Conservation (phyloP, 306 rosid genomes). For the Inga oerstediana region DNA sequence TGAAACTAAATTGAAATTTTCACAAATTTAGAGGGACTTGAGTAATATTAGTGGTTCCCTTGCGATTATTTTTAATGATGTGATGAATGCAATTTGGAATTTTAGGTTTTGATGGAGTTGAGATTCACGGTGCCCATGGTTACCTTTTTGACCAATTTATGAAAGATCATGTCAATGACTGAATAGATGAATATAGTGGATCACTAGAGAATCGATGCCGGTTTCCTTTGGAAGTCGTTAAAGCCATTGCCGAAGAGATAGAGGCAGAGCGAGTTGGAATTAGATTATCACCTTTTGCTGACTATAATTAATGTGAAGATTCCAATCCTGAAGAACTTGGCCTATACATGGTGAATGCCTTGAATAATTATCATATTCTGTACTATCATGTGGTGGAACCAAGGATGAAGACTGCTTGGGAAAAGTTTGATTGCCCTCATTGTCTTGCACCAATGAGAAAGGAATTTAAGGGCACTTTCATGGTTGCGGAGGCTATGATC, state of each 20-base stretch:
- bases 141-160: conserved; percentile 68
- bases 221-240: conserved; percentile 59
- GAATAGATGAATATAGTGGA: conserved; percentile 76
- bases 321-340: conserved; percentile 60
- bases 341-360: conserved; percentile 49
- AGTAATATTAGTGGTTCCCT: neutral
- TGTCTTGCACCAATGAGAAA: conserved; percentile 58
- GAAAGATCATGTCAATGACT: conserved; percentile 63
- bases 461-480: conserved; percentile 62
- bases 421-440: conserved; percentile 29
- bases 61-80: neutral
- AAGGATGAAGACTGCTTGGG: conserved; percentile 41
- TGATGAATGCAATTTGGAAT: neutral
- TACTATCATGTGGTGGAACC: conserved; percentile 80
- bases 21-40: neutral
- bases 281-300: conserved; percentile 62
- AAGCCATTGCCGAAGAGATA: conserved; percentile 55
- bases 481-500: conserved; percentile 60
- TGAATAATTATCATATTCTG: conserved; percentile 49
- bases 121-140: conserved; percentile 76
- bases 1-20: neutral
- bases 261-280: conserved; percentile 70
- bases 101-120: conserved; percentile 83
- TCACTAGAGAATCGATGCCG: conserved; percentile 66
- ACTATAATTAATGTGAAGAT: conserved; percentile 47